A percentile compares a stretch with the other conserved stretches of the same genome.
Evolutionary conservation across 257 asterid genomes (phyloP).

Genomic region (Fraxinus excelsior): DNA sequence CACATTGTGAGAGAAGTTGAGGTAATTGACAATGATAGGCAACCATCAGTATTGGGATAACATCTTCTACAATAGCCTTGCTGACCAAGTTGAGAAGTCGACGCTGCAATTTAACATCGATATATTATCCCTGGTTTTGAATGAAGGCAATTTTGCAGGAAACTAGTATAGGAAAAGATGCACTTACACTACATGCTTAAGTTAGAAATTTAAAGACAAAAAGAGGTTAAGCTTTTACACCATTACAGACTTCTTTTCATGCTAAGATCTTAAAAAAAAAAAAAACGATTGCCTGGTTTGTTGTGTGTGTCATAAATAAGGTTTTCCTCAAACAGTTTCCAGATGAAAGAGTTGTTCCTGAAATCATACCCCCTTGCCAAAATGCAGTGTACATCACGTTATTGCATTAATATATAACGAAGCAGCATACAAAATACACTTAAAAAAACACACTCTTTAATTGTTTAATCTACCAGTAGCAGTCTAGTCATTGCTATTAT

Average conservation of each 20-base stretch:
- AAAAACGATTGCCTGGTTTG: neutral
- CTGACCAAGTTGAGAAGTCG: constrained; percentile 58
- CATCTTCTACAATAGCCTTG: constrained; percentile 63
- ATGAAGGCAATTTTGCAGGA: neutral
- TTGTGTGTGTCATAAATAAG: neutral
- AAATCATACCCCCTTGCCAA: neutral
- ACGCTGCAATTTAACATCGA: constrained; percentile 48
- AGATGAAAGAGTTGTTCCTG: too few species aligned
- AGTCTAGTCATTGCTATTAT: neutral
- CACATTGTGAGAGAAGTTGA: constrained; percentile 54
- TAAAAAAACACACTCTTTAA: neutral
- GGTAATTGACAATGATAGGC: constrained; percentile 56
- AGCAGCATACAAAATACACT: too few species aligned
- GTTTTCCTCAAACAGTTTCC: neutral
- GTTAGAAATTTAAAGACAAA: neutral
- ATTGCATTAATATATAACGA: neutral
- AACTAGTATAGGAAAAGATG: neutral
- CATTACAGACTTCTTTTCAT: neutral
- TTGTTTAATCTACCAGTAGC: neutral
- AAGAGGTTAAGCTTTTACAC: neutral
- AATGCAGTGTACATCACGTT: neutral
- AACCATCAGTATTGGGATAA: constrained; percentile 52
- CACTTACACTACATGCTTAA: neutral
- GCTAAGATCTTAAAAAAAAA: neutral
- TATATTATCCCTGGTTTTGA: constrained; percentile 5